Conservation (phyloP, 2,329 filamentous ascomycete genomes). For the Dendrostoma leiphaemia region DNA sequence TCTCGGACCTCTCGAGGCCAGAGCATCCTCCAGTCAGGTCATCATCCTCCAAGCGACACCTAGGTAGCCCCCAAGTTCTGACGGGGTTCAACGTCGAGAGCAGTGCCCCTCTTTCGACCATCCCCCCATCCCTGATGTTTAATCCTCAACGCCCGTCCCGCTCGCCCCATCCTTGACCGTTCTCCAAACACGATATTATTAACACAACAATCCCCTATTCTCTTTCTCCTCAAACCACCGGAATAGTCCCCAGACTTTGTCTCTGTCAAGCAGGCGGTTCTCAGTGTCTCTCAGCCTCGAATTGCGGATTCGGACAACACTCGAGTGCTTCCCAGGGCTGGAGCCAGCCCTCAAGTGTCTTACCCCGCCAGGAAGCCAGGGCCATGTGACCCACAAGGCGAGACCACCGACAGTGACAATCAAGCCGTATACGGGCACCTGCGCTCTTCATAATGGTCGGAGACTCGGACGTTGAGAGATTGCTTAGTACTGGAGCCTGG, state of each 20-base stretch:
- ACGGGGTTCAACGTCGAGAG: too few relatives aligned
- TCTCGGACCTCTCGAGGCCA: neutral
- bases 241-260: neutral
- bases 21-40: neutral
- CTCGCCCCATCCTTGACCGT: neutral
- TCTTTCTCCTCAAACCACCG: too few relatives aligned
- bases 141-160: neutral
- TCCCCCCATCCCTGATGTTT: neutral
- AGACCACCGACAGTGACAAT: too few relatives aligned
- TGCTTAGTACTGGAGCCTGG: slow-evolving; percentile 50
- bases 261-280: neutral
- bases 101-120: too few relatives aligned
- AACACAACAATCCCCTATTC: too few relatives aligned
- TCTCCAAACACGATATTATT: too few relatives aligned
- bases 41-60: neutral
- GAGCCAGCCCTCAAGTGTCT: neutral
- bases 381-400: neutral
- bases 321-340: neutral
- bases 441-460: slow-evolving; percentile 42
- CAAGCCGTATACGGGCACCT: too few relatives aligned
- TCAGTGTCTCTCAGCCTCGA: neutral
- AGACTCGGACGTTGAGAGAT: slow-evolving; percentile 41
- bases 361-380: neutral
- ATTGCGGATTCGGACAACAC: too few relatives aligned
- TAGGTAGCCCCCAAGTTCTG: too few relatives aligned